Conservation (phyloP, 345 rosid species). For the Eucalyptus curtisii region DNA sequence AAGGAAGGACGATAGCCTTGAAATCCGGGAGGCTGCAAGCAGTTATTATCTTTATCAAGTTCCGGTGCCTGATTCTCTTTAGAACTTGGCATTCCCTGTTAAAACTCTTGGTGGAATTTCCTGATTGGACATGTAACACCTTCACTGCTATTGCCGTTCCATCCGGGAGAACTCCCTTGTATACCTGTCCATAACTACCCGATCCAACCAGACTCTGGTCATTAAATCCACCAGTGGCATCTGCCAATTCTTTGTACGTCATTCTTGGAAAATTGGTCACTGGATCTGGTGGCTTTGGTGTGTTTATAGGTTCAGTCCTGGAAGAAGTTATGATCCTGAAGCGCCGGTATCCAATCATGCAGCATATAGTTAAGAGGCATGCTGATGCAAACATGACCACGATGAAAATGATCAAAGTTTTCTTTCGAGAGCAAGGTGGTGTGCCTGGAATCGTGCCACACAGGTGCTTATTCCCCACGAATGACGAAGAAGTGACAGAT, state of each 20-base stretch:
- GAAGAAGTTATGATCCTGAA: conserved; percentile 11
- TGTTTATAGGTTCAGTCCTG: not conserved
- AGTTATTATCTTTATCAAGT: conserved; percentile 45
- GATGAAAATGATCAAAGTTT: conserved; percentile 6
- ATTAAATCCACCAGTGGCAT: conserved; percentile 37
- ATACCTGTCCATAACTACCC: conserved; percentile 39
- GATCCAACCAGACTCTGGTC: conserved; percentile 24
- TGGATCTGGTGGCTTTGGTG: conserved; percentile 5
- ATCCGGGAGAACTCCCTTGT: conserved; percentile 36
- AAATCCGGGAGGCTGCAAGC: conserved; percentile 47
- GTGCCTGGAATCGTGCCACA: conserved; percentile 17
- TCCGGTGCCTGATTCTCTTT: conserved; percentile 44
- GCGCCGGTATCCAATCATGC: conserved; percentile 7
- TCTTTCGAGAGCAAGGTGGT: conserved; percentile 9
- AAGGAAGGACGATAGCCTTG: conserved; percentile 51
- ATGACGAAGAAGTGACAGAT: conserved; percentile 15
- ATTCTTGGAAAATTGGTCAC: conserved; percentile 34
- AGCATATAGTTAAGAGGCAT: conserved; percentile 10
- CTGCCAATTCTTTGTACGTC: conserved; percentile 32
- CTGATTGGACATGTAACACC: conserved; percentile 29
- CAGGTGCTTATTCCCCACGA: conserved; percentile 24
- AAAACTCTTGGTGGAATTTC: conserved; percentile 41
- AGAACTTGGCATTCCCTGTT: conserved; percentile 47
- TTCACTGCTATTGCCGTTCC: conserved; percentile 37
- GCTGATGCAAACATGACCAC: conserved; percentile 9